Evolutionary conservation across 352 stramenopile genomes (phyloP).

Genomic region (Globisporangium irregulare): DNA sequence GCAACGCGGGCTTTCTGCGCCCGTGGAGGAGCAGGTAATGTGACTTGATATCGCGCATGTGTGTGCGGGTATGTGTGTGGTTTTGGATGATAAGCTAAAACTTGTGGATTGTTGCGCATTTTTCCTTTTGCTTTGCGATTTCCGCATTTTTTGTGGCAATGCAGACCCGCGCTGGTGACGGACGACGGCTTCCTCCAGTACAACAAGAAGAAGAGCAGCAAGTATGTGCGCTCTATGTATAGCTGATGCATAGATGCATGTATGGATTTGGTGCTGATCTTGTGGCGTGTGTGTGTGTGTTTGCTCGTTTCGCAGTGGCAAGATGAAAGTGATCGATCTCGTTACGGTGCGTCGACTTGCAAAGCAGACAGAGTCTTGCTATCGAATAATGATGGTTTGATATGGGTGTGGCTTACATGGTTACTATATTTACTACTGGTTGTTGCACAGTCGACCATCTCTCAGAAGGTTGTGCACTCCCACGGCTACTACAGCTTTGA

Average conservation of each 20-base stretch:
- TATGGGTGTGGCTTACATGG: neutral
- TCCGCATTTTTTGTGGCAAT: slow-evolving; percentile 10
- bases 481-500: slow-evolving; percentile 65
- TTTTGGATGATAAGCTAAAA: neutral
- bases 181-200: slow-evolving; percentile 65
- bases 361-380: neutral
- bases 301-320: slow-evolving; percentile 22
- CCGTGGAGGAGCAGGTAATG: slow-evolving; percentile 40
- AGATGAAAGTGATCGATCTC: slow-evolving; percentile 67
- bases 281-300: neutral
- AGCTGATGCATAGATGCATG: neutral
- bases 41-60: neutral
- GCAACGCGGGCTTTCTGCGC: slow-evolving; percentile 63
- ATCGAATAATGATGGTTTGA: neutral
- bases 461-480: slow-evolving; percentile 29
- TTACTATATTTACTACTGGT: neutral
- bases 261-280: neutral
- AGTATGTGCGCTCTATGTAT: neutral
- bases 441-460: slow-evolving; percentile 36
- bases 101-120: neutral
- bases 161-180: slow-evolving; percentile 47
- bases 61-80: neutral
- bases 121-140: neutral
- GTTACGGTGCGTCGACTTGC: slow-evolving; percentile 40
- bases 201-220: slow-evolving; percentile 62